Conservation (phyloP, 164 flowering plant species). For the Vitis labrusca region DNA sequence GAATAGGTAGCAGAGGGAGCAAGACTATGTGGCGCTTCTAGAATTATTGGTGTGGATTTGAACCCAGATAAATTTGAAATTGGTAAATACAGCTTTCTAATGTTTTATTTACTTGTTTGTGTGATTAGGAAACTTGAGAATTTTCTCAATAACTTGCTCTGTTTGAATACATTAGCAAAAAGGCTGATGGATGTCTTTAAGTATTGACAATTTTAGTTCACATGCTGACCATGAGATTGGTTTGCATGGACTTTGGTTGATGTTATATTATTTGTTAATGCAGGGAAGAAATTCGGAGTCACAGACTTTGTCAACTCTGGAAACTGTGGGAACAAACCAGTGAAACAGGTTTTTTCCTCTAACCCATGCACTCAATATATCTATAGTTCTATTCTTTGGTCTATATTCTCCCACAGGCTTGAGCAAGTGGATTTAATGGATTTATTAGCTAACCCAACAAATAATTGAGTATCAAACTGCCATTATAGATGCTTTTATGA, state of each 20-base stretch:
- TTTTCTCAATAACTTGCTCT: neutral
- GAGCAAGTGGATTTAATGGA: no score
- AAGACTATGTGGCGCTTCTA: conserved; percentile 51
- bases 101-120: neutral
- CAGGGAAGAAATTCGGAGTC: conserved; percentile 55
- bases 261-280: neutral
- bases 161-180: no score
- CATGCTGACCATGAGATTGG: neutral
- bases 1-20: conserved; percentile 68
- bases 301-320: conserved; percentile 55
- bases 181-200: neutral
- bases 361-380: neutral
- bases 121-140: neutral
- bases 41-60: conserved; percentile 58
- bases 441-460: no score
- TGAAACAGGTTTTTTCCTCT: conserved; percentile 39
- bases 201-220: neutral
- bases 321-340: conserved; percentile 32
- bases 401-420: no score
- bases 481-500: no score
- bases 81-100: conserved; percentile 22
- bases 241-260: neutral
- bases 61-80: conserved; percentile 49
- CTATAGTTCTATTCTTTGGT: no score
- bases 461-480: no score